A percentile compares a stretch with the other conserved stretches of the same genome.
These are phyloP conservation scores for Triangularia verruculosa DNA, from an alignment of 2,329 filamentous ascomycete species.

Conservation along the genomic window DNA sequence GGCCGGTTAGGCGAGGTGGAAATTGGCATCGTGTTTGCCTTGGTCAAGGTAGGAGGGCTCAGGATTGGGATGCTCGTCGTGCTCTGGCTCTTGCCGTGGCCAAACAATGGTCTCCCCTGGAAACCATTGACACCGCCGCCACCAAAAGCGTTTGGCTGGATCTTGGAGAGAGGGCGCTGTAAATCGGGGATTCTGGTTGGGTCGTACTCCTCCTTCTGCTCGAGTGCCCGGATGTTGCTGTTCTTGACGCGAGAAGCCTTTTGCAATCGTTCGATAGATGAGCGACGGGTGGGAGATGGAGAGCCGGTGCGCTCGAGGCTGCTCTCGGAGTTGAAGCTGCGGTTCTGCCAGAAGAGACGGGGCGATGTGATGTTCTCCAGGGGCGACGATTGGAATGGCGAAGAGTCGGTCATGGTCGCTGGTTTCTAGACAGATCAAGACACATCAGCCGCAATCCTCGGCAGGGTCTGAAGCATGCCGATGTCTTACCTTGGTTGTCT, in stretches of 20 bases:
- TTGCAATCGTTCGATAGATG: conserved; percentile 93
- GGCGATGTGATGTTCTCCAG: conserved; percentile 68
- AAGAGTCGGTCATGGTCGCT: conserved; percentile 69
- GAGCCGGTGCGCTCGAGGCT: conserved; percentile 58
- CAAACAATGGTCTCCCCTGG: conserved; percentile 33
- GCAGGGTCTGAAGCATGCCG: conserved; percentile 14
- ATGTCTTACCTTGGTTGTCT: conserved; percentile 63
- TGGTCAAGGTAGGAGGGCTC: conserved; percentile 44
- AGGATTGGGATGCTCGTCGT: conserved; percentile 58
- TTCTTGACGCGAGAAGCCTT: conserved; percentile 95
- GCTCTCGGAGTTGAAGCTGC: conserved; percentile 73
- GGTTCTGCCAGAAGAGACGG: conserved; percentile 85
- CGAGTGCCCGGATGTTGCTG: conserved; percentile 92
- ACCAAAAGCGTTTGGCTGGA: conserved; percentile 69
- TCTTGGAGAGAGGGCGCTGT: conserved; percentile 76
- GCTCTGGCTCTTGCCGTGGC: conserved; percentile 55
- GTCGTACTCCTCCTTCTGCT: conserved; percentile 91
- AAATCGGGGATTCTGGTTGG: conserved; percentile 72
- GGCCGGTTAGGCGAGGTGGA: conserved; percentile 33
- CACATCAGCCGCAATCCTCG: conserved; percentile 13
- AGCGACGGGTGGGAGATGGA: conserved; percentile 72
- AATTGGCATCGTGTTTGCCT: not conserved
- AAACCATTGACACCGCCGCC: conserved; percentile 54
- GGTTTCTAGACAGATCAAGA: conserved; percentile 46
- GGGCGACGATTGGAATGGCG: conserved; percentile 82